phyloP scores from a whole-genome alignment of 129 eudicot species.

The Deinandra increscens region DNA sequence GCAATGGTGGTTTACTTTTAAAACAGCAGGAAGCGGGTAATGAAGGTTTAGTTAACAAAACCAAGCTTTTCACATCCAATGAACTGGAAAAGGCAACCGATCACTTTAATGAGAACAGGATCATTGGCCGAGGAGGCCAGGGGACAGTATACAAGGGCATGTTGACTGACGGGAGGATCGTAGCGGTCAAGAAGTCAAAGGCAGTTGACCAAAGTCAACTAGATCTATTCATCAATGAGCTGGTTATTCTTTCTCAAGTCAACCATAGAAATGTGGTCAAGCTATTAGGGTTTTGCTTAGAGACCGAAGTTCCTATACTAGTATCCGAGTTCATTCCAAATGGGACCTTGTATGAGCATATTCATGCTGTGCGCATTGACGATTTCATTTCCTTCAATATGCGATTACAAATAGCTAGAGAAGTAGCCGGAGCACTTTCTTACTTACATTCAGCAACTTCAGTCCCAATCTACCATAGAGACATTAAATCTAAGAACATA shows the following conservation, averaged over 20 bases:
- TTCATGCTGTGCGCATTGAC: conserved; percentile 16
- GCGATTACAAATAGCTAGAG: conserved; percentile 37
- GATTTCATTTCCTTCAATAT: conserved; percentile 27
- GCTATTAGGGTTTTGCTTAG: conserved; percentile 39
- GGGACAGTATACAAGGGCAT: conserved; percentile 44
- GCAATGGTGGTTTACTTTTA: conserved; percentile 42
- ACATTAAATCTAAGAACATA: conserved; percentile 41
- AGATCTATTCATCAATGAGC: conserved; percentile 39
- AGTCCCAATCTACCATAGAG: conserved; percentile 40
- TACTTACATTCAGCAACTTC: conserved; percentile 44
- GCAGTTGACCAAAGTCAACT: conserved; percentile 33
- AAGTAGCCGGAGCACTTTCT: conserved; percentile 38
- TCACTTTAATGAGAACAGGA: conserved; percentile 29
- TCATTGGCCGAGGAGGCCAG: conserved; percentile 42
- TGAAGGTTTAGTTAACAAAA: conserved; percentile 27
- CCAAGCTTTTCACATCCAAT: conserved; percentile 31
- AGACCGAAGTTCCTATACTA: conserved; percentile 40
- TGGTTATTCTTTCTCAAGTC: conserved; percentile 42
- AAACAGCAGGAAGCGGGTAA: conserved; percentile 27
- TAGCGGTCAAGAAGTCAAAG: conserved; percentile 40
- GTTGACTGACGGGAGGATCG: conserved; percentile 37
- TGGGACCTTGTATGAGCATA: conserved; percentile 33
- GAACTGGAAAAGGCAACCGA: conserved; percentile 41
- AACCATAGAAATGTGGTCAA: conserved; percentile 42
- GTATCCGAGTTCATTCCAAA: conserved; percentile 39